Evolutionary conservation across 2,329 filamentous ascomycete genomes (phyloP).

Genomic region (Bimuria novae-zelandiae): DNA sequence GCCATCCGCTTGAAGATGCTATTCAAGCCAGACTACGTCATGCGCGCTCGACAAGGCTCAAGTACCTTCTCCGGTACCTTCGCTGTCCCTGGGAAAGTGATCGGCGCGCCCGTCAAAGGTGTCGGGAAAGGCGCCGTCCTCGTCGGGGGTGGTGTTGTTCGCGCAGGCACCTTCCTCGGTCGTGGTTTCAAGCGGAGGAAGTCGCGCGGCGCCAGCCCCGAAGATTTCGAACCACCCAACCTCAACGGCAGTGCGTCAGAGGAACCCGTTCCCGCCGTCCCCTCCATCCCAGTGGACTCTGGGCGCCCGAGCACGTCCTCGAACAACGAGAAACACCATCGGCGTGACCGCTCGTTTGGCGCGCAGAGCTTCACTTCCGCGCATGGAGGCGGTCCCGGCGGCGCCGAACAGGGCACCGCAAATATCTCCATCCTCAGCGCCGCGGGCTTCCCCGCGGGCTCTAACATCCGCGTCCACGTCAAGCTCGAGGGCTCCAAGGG

Average conservation of each 20-base stretch:
- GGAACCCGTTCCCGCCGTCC: conserved; percentile 21
- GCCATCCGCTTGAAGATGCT: conserved; percentile 79
- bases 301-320: conserved; percentile 20
- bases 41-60: conserved; percentile 82
- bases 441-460: conserved; percentile 72
- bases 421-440: conserved; percentile 80
- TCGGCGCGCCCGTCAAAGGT: conserved; percentile 94
- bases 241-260: conserved; percentile 47
- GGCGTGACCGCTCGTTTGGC: conserved; percentile 42
- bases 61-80: conserved; percentile 94
- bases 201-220: conserved; percentile 53
- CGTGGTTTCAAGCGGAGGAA: conserved; percentile 79
- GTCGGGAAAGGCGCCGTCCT: conserved; percentile 74
- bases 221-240: conserved; percentile 48
- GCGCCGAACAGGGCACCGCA: conserved; percentile 72
- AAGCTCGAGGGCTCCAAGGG: conserved; percentile 69
- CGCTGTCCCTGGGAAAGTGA: conserved; percentile 82
- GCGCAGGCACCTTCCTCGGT: conserved; percentile 87
- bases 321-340: conserved; percentile 27
- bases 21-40: conserved; percentile 92
- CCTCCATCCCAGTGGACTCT: conserved; percentile 40
- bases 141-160: conserved; percentile 79
- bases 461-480: conserved; percentile 79
- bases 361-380: conserved; percentile 48
- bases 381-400: conserved; percentile 49